Evolutionary conservation across 306 rosid species (phyloP), one percentile per base, ranked within the genome.

Genomic region (Hippophae rhamnoides): DNA sequence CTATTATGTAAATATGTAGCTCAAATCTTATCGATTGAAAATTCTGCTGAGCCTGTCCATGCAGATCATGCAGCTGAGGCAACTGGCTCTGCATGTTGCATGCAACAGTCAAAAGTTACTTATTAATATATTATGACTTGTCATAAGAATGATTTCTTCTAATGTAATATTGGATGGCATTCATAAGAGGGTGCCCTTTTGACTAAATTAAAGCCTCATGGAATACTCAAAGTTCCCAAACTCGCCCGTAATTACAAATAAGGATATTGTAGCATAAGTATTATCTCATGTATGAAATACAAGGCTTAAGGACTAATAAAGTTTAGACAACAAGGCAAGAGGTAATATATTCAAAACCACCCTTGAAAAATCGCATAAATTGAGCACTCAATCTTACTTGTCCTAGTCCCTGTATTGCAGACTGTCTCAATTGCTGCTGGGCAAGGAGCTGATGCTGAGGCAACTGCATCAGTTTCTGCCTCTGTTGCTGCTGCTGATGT

Each of bases 401-500:
- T 47, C 84, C 95, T 68, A 90, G 41, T 74, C 95, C 98, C 81
- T 81, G 98, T 76, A 87, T 85, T 38, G 95, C 60, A 54, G 87
- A 68, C 64, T 90, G 98, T 74, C 96, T 79, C 54, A 70, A 70
- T 76, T 87, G 95, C 77, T 82, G 97, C 71, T 85, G 98, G 55
- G 92, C 86, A 69, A 90, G 87, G 57, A 90, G 54, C 38, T 67
- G 65, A 52, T 84, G 85, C 69, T 79, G 90, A 62, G 96, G 94
- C 63, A 87, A 69, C 65, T 82, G 94, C 92, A 85, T 78, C 74
- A 83, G 18, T 72, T 87, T 90, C 69, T 75, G 90, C 59, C 88
- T 76, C 54, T 81, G 95, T 18, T 76, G 88, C 53, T 62, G 76
- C 73, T 51, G 73, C 41, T 72, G 71, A 5, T 59, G 72, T 7